Evolutionary conservation across 441 rosid genomes (phyloP).

Genomic region (Pelargonium exstipulatum): DNA sequence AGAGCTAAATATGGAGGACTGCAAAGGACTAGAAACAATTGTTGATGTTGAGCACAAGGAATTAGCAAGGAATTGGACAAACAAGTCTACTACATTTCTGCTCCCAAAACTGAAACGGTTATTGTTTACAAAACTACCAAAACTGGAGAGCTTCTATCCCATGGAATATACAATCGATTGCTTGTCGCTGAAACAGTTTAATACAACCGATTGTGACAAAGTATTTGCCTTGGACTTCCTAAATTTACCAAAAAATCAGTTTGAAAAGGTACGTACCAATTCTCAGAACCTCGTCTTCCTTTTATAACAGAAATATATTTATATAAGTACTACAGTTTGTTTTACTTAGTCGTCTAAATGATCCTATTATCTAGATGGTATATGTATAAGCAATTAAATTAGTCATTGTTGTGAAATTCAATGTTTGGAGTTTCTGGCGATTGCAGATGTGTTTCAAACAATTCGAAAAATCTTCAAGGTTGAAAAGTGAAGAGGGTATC

Average conservation of each 20-base stretch:
- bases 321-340: too few species aligned
- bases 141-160: background rate
- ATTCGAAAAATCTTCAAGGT: too few species aligned
- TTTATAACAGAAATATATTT: too few species aligned
- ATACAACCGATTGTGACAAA: background rate
- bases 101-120: background rate
- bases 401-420: too few species aligned
- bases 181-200: background rate
- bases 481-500: too few species aligned
- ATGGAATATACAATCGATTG: background rate
- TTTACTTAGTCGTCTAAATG: too few species aligned
- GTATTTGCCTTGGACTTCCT: background rate
- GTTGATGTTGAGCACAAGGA: background rate
- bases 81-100: background rate
- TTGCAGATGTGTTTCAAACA: too few species aligned
- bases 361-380: too few species aligned
- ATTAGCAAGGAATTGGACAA: background rate
- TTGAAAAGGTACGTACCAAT: too few species aligned
- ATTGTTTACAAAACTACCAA: background rate
- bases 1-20: conserved; percentile 3
- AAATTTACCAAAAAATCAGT: background rate
- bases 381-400: too few species aligned
- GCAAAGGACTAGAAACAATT: background rate
- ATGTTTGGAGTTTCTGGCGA: too few species aligned
- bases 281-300: too few species aligned